These are phyloP conservation scores for Colletotrichum cordylinicola DNA, from an alignment of 2,329 filamentous ascomycete species.

Conservation along the genomic window DNA sequence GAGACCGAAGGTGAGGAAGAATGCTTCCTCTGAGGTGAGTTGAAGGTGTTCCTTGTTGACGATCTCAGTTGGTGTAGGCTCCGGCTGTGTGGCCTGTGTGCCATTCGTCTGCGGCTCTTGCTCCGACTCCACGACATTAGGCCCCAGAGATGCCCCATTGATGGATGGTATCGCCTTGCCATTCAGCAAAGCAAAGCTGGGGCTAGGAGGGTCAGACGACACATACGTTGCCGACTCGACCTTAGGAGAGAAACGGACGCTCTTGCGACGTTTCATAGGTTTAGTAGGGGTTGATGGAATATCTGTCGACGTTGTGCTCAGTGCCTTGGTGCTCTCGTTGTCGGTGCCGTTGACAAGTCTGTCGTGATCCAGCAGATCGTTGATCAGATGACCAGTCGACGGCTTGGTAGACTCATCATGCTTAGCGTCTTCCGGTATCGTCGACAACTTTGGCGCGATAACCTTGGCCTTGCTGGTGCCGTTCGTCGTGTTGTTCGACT, in stretches of 20 bases:
- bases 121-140: not conserved
- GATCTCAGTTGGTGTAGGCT: slow-evolving; percentile 29
- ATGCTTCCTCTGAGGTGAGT: slow-evolving; percentile 86
- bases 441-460: not conserved
- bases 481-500: not conserved
- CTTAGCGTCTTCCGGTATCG: not conserved
- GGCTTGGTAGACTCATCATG: not conserved
- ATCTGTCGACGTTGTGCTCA: not conserved
- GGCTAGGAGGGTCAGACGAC: slow-evolving; percentile 56
- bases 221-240: slow-evolving; percentile 70
- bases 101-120: not conserved
- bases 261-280: slow-evolving; percentile 58
- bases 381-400: slow-evolving; percentile 1
- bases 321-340: not conserved
- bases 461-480: not conserved
- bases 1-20: slow-evolving; percentile 85
- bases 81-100: not conserved
- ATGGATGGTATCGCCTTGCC: slow-evolving; percentile 14
- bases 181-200: slow-evolving; percentile 35
- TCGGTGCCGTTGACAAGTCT: not conserved
- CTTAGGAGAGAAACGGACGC: slow-evolving; percentile 72
- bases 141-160: not conserved
- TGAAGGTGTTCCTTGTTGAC: slow-evolving; percentile 83
- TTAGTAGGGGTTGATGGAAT: slow-evolving; percentile 7
- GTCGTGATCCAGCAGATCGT: slow-evolving; percentile 21